phyloP scores from a whole-genome alignment of 2,329 filamentous ascomycete genomes.

The Botryosphaeria agaves region DNA sequence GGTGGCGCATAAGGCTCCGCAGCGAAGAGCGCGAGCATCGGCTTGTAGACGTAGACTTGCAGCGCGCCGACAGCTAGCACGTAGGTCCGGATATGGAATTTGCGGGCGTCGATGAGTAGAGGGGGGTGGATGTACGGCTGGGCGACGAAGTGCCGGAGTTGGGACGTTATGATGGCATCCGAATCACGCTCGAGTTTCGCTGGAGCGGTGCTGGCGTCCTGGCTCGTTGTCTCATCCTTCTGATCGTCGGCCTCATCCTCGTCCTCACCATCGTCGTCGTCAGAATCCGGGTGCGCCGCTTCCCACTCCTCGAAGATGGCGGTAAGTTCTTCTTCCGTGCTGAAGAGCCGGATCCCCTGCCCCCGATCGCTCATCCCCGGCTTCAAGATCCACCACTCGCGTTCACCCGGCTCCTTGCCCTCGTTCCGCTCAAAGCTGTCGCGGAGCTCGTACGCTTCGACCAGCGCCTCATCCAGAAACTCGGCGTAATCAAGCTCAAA shows the following conservation, averaged over 20 bases:
- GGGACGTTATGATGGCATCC: constrained; percentile 59
- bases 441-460: constrained; percentile 76
- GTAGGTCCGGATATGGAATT: constrained; percentile 92
- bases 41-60: constrained; percentile 68
- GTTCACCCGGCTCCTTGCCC: constrained; percentile 17
- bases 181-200: constrained; percentile 28
- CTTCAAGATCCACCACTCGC: constrained; percentile 96
- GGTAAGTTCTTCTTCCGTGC: constrained; percentile 66
- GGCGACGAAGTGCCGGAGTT: constrained; percentile 88
- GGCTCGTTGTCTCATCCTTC: constrained; percentile 9
- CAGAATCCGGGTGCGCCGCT: constrained; percentile 44
- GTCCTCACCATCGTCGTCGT: constrained; percentile 25
- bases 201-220: constrained; percentile 18
- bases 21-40: constrained; percentile 89
- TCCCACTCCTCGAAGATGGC: constrained; percentile 89
- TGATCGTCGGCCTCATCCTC: constrained; percentile 6
- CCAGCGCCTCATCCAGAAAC: constrained; percentile 81
- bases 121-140: constrained; percentile 91
- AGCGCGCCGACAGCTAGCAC: constrained; percentile 67
- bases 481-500: constrained; percentile 96
- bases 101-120: constrained; percentile 55
- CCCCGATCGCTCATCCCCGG: constrained; percentile 95
- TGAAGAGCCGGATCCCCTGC: constrained; percentile 83
- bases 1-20: constrained; percentile 55
- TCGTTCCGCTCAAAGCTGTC: constrained; percentile 61